Evolutionary conservation across 768 basidiomycete genomes (phyloP).

Genomic region (Pulveroboletus ravenelii): DNA sequence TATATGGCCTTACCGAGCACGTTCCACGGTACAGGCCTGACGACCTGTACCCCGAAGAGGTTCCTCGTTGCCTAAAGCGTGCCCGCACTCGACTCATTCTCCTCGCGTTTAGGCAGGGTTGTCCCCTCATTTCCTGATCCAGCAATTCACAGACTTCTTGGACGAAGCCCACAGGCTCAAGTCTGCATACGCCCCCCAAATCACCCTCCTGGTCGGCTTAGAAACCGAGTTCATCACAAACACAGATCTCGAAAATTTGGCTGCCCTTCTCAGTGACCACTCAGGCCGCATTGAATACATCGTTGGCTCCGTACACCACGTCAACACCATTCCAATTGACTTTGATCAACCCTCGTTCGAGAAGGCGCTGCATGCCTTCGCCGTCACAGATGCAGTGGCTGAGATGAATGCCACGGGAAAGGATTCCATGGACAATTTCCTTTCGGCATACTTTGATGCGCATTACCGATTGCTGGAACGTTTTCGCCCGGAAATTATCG

Average conservation of each 20-base stretch:
- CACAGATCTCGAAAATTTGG: not conserved
- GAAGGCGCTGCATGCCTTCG: too few species aligned
- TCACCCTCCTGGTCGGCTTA: constrained; percentile 24
- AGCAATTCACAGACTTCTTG: constrained; percentile 72
- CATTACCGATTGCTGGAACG: too few species aligned
- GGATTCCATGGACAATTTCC: too few species aligned
- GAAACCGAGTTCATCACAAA: not conserved
- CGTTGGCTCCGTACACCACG: constrained; percentile 57
- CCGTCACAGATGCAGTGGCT: too few species aligned
- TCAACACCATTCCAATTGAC: too few species aligned
- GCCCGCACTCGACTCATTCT: constrained; percentile 11
- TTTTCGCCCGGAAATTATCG: constrained; percentile 72
- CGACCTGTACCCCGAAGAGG: constrained; percentile 97
- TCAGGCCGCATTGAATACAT: constrained; percentile 68
- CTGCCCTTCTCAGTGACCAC: too few species aligned
- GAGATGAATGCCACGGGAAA: too few species aligned
- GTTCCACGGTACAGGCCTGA: constrained; percentile 76
- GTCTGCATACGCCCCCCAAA: too few species aligned
- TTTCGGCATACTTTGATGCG: constrained; percentile 67
- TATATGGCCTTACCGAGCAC: constrained; percentile 90
- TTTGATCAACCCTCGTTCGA: too few species aligned
- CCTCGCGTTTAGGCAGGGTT: constrained; percentile 46
- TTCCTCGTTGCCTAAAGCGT: constrained; percentile 30
- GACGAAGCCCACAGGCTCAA: constrained; percentile 63
- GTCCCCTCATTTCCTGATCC: constrained; percentile 44